Conservation (phyloP, 2,329 filamentous ascomycete species). For the Curvularia eragrostidis region DNA sequence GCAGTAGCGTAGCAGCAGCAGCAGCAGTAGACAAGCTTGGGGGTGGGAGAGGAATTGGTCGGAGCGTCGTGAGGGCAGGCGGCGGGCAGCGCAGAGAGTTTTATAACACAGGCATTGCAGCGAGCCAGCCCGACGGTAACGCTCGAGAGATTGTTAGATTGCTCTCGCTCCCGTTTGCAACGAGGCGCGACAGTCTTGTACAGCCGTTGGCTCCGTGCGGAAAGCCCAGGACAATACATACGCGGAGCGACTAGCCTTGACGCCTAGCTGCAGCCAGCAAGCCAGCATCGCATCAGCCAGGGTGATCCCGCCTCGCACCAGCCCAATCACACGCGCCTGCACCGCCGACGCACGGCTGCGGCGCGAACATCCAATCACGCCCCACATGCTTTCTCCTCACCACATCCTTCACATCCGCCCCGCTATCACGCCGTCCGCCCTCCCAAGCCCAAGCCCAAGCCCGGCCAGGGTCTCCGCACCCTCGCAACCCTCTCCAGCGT, state of each 20-base stretch:
- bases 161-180: constrained; percentile 52
- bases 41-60: constrained; percentile 32
- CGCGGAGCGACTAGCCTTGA: constrained; percentile 35
- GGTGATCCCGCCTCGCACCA: constrained; percentile 34
- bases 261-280: constrained; percentile 26
- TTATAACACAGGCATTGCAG: constrained; percentile 49
- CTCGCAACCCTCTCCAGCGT: constrained; percentile 31
- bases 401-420: constrained; percentile 9
- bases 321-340: constrained; percentile 38
- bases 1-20: constrained; percentile 25
- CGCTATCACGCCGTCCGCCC: constrained; percentile 3
- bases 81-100: constrained; percentile 44
- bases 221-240: constrained; percentile 47
- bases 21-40: neutral
- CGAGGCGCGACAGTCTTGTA: constrained; percentile 50
- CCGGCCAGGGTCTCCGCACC: neutral
- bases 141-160: constrained; percentile 50
- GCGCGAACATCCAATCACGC: constrained; percentile 21
- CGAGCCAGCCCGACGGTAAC: constrained; percentile 47
- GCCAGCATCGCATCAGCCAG: constrained; percentile 35
- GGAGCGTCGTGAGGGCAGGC: constrained; percentile 40
- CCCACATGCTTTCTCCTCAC: constrained; percentile 18
- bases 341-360: constrained; percentile 15
- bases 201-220: constrained; percentile 50
- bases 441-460: neutral